A percentile compares a stretch with the other conserved stretches of the same genome.
Conservation (phyloP, 2,329 filamentous ascomycete species). For the Alternaria gaisen region DNA sequence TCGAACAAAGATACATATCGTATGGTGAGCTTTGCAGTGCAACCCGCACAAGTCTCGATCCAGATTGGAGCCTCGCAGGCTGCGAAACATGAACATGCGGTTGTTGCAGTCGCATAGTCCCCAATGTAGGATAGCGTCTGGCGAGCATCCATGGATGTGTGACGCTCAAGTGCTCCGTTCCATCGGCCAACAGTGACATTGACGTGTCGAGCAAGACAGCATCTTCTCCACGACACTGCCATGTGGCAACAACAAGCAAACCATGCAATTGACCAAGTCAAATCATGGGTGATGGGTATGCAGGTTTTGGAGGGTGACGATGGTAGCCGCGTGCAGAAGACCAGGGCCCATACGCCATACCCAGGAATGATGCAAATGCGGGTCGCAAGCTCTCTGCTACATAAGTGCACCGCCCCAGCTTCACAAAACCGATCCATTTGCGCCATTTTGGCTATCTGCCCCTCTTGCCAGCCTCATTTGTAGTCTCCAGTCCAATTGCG, state of each 20-base stretch:
- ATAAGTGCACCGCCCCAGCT: constrained; percentile 38
- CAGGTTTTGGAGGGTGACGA: constrained; percentile 25
- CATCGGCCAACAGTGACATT: constrained; percentile 7
- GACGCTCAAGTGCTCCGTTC: constrained; percentile 7
- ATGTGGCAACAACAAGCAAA: constrained; percentile 7
- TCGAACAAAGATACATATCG: background rate
- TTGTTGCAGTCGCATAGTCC: constrained; percentile 18
- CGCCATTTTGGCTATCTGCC: constrained; percentile 26
- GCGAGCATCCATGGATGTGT: constrained; percentile 1
- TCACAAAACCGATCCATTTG: constrained; percentile 22
- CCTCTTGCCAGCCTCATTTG: constrained; percentile 9
- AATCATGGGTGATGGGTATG: constrained; percentile 11
- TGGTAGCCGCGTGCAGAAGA: constrained; percentile 37
- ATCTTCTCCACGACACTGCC: constrained; percentile 9
- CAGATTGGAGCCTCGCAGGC: background rate
- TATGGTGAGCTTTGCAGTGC: background rate
- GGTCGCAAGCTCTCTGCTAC: constrained; percentile 37
- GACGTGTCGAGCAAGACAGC: background rate
- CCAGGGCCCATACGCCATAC: constrained; percentile 33
- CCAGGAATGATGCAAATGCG: constrained; percentile 42
- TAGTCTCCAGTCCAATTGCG: constrained; percentile 19
- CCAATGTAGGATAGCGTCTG: constrained; percentile 24
- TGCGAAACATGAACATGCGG: constrained; percentile 8
- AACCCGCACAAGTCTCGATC: background rate
- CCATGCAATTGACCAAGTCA: constrained; percentile 9